Percentiles rank a stretch among this genome's conserved stretches.
Conservation (phyloP, 2,329 filamentous ascomycete genomes). For the Ophiostoma tasmaniense region DNA sequence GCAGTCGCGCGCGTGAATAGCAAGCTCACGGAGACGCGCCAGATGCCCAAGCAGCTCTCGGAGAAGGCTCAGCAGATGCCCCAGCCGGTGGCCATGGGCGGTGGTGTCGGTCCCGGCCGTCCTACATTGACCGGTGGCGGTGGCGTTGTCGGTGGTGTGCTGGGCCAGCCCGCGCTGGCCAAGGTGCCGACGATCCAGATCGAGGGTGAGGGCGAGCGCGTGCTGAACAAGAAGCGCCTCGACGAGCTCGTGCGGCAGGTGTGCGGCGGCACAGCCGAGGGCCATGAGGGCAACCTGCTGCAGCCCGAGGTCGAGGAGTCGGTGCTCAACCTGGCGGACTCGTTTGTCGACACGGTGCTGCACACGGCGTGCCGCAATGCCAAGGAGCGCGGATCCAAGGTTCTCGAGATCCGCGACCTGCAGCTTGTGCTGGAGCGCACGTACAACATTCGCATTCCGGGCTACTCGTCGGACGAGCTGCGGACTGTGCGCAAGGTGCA, state of each 20-base stretch:
- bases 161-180: conserved; percentile 76
- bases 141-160: conserved; percentile 68
- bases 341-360: conserved; percentile 88
- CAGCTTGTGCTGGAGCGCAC: conserved; percentile 76
- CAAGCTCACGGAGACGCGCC: conserved; percentile 55
- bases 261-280: conserved; percentile 67
- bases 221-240: conserved; percentile 95
- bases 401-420: conserved; percentile 80
- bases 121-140: conserved; percentile 79
- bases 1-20: conserved; percentile 19
- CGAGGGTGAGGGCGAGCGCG: conserved; percentile 83
- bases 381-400: conserved; percentile 83
- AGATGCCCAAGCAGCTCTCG: conserved; percentile 71
- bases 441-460: conserved; percentile 87
- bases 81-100: conserved; percentile 60
- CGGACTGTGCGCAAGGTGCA: conserved; percentile 90
- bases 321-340: conserved; percentile 80
- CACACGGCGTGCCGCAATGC: conserved; percentile 81
- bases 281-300: conserved; percentile 66
- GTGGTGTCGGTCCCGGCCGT: conserved; percentile 55
- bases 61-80: conserved; percentile 60
- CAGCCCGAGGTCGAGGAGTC: conserved; percentile 96
- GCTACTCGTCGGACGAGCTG: conserved; percentile 89
- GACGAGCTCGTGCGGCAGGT: conserved; percentile 93
- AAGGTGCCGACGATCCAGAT: conserved; percentile 78